phyloP scores from a whole-genome alignment of 2,329 filamentous ascomycete species.

The Grosmannia serpens region DNA sequence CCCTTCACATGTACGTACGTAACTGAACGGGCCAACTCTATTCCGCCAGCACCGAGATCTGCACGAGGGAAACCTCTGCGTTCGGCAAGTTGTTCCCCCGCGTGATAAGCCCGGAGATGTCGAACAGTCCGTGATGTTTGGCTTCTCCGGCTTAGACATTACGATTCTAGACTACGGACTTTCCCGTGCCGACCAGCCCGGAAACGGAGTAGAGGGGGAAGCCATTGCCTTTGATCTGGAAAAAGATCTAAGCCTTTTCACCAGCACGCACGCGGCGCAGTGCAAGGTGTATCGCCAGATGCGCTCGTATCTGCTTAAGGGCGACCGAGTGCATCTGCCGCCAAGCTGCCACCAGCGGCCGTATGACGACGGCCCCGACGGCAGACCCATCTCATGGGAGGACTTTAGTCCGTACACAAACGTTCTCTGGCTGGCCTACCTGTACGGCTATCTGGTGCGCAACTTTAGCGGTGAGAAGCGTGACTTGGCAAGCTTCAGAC shows the following conservation, averaged over 20 bases:
- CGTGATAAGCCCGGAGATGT: constrained; percentile 18
- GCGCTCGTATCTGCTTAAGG: constrained; percentile 44
- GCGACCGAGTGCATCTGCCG: constrained; percentile 37
- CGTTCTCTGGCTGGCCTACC: constrained; percentile 52
- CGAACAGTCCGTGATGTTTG: constrained; percentile 31
- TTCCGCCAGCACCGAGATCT: constrained; percentile 46
- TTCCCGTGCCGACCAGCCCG: constrained; percentile 36
- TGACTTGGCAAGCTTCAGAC: constrained; percentile 33
- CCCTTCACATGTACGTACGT: not conserved
- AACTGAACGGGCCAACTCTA: not conserved
- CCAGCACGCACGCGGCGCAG: constrained; percentile 46
- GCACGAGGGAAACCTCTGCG: constrained; percentile 54
- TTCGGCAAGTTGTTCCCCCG: constrained; percentile 30
- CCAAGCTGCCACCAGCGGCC: constrained; percentile 33
- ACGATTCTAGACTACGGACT: constrained; percentile 56
- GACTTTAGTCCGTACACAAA: constrained; percentile 50
- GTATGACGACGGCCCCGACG: constrained; percentile 33
- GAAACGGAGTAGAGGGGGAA: constrained; percentile 21
- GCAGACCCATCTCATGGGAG: constrained; percentile 40
- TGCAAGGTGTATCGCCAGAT: constrained; percentile 52
- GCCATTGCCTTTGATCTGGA: constrained; percentile 47
- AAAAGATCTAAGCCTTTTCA: constrained; percentile 47
- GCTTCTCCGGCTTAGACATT: constrained; percentile 49
- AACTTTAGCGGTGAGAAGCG: constrained; percentile 36
- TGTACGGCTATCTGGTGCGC: constrained; percentile 40